phyloP scores from a whole-genome alignment of 2,329 filamentous ascomycete genomes.

The Aureobasidium uvarum region DNA sequence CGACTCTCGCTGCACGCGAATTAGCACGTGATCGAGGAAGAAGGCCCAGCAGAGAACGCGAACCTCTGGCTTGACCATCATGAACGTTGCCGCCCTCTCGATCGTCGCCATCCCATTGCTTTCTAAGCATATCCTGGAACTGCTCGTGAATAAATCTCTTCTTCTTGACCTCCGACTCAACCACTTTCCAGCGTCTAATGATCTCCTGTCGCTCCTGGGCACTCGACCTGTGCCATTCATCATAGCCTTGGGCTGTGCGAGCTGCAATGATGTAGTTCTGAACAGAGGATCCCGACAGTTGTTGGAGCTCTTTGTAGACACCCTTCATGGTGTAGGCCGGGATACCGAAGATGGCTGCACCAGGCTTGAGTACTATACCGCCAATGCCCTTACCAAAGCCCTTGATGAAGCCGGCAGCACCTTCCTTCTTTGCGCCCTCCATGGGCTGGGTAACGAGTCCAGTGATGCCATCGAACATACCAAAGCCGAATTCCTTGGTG shows the following conservation, averaged over 20 bases:
- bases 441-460: constrained; percentile 73
- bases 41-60: neutral
- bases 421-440: constrained; percentile 61
- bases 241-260: constrained; percentile 70
- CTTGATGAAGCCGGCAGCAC: constrained; percentile 66
- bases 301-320: constrained; percentile 69
- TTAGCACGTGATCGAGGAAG: constrained; percentile 5
- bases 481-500: constrained; percentile 64
- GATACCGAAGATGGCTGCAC: constrained; percentile 51
- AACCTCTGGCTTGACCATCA: neutral
- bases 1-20: neutral
- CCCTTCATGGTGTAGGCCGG: constrained; percentile 77
- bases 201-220: constrained; percentile 63
- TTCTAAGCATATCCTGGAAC: constrained; percentile 45
- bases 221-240: constrained; percentile 58
- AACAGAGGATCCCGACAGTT: constrained; percentile 65
- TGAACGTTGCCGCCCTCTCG: constrained; percentile 25
- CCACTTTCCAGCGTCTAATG: constrained; percentile 62
- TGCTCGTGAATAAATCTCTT: constrained; percentile 58
- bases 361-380: constrained; percentile 71
- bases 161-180: constrained; percentile 59
- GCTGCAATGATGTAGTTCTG: constrained; percentile 78
- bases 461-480: constrained; percentile 72
- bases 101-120: constrained; percentile 37
- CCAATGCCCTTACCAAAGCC: constrained; percentile 77